A percentile compares a stretch with the other conserved stretches of the same genome.
phyloP scores from a whole-genome alignment of 805 yeast genomes.

The Yarrowia deformans region DNA sequence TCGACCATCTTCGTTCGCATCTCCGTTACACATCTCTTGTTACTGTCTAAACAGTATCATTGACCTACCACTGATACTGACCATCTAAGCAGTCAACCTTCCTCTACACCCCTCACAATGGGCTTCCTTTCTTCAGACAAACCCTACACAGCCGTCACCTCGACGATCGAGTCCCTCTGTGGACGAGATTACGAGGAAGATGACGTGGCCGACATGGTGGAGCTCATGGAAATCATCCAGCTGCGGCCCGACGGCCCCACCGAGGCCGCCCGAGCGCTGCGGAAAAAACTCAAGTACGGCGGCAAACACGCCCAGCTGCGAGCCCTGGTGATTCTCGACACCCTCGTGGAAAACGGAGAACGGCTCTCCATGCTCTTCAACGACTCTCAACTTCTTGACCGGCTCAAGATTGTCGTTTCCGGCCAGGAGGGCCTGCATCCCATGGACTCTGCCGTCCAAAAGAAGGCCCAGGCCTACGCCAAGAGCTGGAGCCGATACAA shows the following conservation, averaged over 20 bases:
- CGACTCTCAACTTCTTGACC: conserved; percentile 72
- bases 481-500: conserved; percentile 63
- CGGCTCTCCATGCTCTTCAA: conserved; percentile 57
- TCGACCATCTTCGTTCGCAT: too few relatives aligned
- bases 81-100: too few relatives aligned
- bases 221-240: conserved; percentile 62
- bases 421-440: conserved; percentile 48
- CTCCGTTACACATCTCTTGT: too few relatives aligned
- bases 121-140: conserved; percentile 51
- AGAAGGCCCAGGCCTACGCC: conserved; percentile 60
- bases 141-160: conserved; percentile 56
- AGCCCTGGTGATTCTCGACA: conserved; percentile 69
- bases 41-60: too few relatives aligned
- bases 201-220: conserved; percentile 60
- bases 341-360: conserved; percentile 63
- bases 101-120: conserved; percentile 42
- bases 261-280: conserved; percentile 90
- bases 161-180: conserved; percentile 52
- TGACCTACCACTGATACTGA: too few relatives aligned
- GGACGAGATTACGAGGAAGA: conserved; percentile 49
- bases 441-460: conserved; percentile 55
- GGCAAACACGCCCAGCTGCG: conserved; percentile 65
- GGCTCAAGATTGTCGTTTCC: conserved; percentile 61
- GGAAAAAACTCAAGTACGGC: conserved; percentile 93
- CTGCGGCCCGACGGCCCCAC: conserved; percentile 56